Evolutionary conservation across 805 yeast species (phyloP).

Genomic region (Cyberlindnera nakhonratchasimensis): DNA sequence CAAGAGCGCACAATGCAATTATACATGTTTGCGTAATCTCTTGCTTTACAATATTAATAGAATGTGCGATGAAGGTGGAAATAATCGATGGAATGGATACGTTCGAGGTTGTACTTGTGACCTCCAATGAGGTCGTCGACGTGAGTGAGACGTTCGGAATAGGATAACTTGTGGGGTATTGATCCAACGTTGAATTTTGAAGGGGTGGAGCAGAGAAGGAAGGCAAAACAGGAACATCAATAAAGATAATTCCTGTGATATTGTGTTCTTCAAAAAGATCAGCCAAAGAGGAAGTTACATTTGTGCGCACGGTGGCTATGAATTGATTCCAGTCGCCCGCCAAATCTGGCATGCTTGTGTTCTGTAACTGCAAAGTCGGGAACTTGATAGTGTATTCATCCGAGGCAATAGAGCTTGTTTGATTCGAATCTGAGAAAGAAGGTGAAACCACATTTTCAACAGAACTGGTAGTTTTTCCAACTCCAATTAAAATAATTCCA

Average conservation of each 20-base stretch:
- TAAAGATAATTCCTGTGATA: constrained; percentile 2
- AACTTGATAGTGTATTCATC: not conserved
- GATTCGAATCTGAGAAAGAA: not conserved
- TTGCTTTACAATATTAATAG: not conserved
- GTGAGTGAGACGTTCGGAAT: constrained; percentile 1
- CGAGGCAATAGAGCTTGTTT: not conserved
- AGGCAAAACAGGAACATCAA: not conserved
- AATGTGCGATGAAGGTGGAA: not conserved
- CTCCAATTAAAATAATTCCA: constrained; percentile 1
- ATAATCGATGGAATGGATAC: not conserved
- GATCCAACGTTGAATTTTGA: not conserved
- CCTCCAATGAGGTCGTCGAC: not conserved
- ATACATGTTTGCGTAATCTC: not conserved
- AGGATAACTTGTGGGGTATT: not conserved
- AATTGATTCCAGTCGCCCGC: constrained; percentile 1
- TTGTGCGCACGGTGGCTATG: not conserved
- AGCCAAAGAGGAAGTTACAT: constrained; percentile 1
- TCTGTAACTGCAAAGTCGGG: not conserved
- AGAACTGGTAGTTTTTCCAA: not conserved
- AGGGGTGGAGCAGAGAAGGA: not conserved
- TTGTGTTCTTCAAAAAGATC: constrained; percentile 4
- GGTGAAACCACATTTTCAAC: not conserved
- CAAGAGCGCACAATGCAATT: constrained; percentile 1
- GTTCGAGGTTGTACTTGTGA: constrained; percentile 1
- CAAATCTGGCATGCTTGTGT: not conserved